These are phyloP conservation scores for Cercospora janseana DNA, from an alignment of 2,329 filamentous ascomycete species.

Conservation along the genomic window DNA sequence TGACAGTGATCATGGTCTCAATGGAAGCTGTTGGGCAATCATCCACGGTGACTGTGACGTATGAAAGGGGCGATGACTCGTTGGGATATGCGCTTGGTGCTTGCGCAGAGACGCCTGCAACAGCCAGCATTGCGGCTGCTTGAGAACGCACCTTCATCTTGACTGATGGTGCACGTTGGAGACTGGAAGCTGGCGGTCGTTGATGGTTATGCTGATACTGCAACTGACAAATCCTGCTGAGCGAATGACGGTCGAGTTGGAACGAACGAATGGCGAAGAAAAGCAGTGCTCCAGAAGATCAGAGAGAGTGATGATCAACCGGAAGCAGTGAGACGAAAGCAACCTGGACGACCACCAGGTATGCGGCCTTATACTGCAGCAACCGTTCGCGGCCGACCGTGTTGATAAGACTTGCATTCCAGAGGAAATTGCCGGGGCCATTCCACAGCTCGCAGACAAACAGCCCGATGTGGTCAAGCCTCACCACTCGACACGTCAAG, in stretches of 20 bases:
- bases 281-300: conserved; percentile 18
- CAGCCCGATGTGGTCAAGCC: conserved; percentile 10
- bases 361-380: conserved; percentile 24
- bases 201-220: conserved; percentile 2
- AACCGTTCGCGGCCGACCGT: conserved; percentile 21
- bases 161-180: conserved; percentile 4
- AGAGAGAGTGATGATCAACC: conserved; percentile 24
- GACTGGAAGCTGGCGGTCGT: background rate
- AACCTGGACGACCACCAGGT: conserved; percentile 18
- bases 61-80: conserved; percentile 27
- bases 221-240: conserved; percentile 11
- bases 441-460: conserved; percentile 18
- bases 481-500: conserved; percentile 11
- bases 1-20: conserved; percentile 38
- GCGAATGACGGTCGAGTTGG: conserved; percentile 15
- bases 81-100: conserved; percentile 13
- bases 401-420: conserved; percentile 24
- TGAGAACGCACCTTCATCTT: conserved; percentile 19
- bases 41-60: conserved; percentile 36
- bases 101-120: conserved; percentile 22
- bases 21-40: conserved; percentile 35
- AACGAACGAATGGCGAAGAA: conserved; percentile 17
- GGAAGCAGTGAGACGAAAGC: conserved; percentile 26
- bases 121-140: conserved; percentile 17
- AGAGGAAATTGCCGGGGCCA: conserved; percentile 20